Base-by-base conservation (phyloP, 805 yeast species). In the Ogataea nonfermentans region DNA sequence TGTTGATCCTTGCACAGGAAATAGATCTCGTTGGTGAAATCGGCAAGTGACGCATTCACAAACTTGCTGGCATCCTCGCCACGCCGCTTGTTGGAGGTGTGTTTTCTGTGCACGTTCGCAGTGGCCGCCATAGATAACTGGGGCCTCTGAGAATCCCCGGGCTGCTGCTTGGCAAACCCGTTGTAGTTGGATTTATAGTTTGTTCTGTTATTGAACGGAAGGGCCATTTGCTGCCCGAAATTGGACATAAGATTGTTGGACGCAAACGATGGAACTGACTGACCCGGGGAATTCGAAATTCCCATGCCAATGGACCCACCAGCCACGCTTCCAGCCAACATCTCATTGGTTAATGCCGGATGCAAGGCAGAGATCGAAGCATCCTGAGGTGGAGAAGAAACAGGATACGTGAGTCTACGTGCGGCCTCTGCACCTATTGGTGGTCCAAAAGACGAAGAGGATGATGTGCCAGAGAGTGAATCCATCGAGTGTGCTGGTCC, bases 1-100 rank as follows among this genome's bases (percentile, higher is more conserved):
- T 91, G 96, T 65, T 91, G 98, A 60, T 91, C 99, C 56, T 82
- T 87, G 66, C 98, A 90, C 47, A 93, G 69, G 1, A 85, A 73
- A 56, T 78, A 84, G 37, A 91, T 82, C 42, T 79, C 81, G 32
- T 88, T 88, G 12, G 74, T 65, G 56, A 81, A 84, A 51, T 84
- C 89, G 33, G 73, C 78, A 46, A 84, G 64, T 33, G 74, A 70
- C 13, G 89, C 84, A 62, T 82, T 79, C 29, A 77, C 70, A 51
- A 79, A 84, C 56, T 76, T 78, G 5, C 86, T 66, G 2, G 85
- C 84, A 55, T 84, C 91, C 48, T 83, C 91, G 23, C 79, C 79
- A 24, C 65, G 59, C 37, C 59, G 53, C 37, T 54, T 60, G 32
- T 54, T 57, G 11, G 63, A 59, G 4, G 65, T 46, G 32, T 59